Base-by-base conservation (phyloP, 2,329 filamentous ascomycete genomes). In the Claviceps pusilla region DNA sequence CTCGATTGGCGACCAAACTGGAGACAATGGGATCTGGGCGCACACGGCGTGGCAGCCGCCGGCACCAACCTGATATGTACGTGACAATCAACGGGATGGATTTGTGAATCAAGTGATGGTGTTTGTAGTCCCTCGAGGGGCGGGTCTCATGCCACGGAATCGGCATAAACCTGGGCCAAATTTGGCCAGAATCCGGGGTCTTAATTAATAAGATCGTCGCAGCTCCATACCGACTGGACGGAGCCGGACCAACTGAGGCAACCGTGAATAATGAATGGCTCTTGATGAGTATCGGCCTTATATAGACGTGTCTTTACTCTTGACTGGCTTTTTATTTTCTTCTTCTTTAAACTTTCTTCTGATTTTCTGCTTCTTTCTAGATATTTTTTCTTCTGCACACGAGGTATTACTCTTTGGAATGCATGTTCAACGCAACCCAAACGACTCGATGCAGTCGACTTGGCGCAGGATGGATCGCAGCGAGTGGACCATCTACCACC, bases 371-470 rank as follows among this genome's bases (percentile, higher is more conserved):
- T 7, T 7, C 35, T 7, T 42, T 14, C 16, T n/a, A 16, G 3
- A 37, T 3, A 2, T 37, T 37, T 37, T 37, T 37, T 37, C 28
- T 37, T 37, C 28, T 33, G 29, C 35, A 1, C 33, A 28, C 14
- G 10, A 31, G 10, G 24, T 47, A 11, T 16, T 50, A 33, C 29
- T 42, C 12, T 16, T 16, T 14, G 29, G 5, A 19, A 55, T 52
- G 50, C 43, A 52, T 16, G 35, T 24, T 11, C 19, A 50, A 55
- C 46, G 41, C 45, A 60, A 60, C 43, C 57, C 56, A 48, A 57
- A 59, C 28, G 60, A 62, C 54, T 62, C 60, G 1, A 59, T 62
- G 28, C 54, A 55, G 49, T 62, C 60, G 33, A 63, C 60, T 35
- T 62, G 61, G 61, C 55, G 60, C 16, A 42, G 24, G 16, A 50